These are phyloP conservation scores for Angophora floribunda DNA, from an alignment of 345 rosid genomes.

Conservation along the genomic window DNA sequence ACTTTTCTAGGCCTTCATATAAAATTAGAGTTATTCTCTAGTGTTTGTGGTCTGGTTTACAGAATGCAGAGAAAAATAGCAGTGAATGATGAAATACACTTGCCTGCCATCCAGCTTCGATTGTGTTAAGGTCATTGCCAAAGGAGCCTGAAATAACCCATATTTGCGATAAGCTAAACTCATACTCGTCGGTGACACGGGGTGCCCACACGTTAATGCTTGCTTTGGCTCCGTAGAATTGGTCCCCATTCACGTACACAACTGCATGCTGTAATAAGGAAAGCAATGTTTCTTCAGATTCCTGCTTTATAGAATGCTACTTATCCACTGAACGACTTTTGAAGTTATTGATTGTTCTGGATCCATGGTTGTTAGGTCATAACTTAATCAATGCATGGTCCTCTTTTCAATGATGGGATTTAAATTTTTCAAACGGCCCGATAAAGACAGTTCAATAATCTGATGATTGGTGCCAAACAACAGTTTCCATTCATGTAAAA, in stretches of 20 bases:
- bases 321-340: neutral
- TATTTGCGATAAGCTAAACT: slow-evolving; percentile 88
- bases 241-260: slow-evolving; percentile 78
- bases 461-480: neutral
- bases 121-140: slow-evolving; percentile 87
- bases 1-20: neutral
- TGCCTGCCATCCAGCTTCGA: slow-evolving; percentile 99
- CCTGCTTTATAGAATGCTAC: neutral
- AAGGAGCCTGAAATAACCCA: slow-evolving; percentile 98
- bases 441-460: neutral
- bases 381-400: neutral
- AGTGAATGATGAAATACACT: neutral
- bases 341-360: neutral
- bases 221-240: slow-evolving; percentile 93
- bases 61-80: neutral
- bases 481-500: neutral
- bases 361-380: neutral
- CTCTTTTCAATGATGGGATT: neutral
- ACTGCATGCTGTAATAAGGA: slow-evolving; percentile 74
- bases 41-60: neutral
- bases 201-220: slow-evolving; percentile 95
- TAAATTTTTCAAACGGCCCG: neutral
- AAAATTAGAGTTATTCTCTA: neutral
- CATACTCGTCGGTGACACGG: slow-evolving; percentile 55
- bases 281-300: neutral